Evolutionary conservation across 257 asterid genomes (phyloP).

Genomic region (Rubia yunnanensis): DNA sequence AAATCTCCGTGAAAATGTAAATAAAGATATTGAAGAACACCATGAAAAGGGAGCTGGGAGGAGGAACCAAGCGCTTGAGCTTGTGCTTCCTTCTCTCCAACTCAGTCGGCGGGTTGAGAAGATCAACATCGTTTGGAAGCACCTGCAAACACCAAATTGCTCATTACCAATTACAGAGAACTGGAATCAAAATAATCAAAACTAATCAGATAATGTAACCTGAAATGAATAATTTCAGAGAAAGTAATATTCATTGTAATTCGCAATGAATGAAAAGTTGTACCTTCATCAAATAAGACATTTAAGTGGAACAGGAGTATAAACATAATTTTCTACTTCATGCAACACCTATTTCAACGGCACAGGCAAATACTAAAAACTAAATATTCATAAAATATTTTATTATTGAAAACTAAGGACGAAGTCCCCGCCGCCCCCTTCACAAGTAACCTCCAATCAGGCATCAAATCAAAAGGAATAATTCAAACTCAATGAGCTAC

Average conservation of each 20-base stretch:
- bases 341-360: too few species aligned
- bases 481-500: background rate
- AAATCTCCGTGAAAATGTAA: background rate
- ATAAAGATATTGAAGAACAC: constrained; percentile 5
- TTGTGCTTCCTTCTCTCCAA: constrained; percentile 73
- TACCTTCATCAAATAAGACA: too few species aligned
- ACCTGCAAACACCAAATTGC: constrained; percentile 25
- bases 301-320: too few species aligned
- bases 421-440: background rate
- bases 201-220: background rate
- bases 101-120: constrained; percentile 64
- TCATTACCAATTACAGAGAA: too few species aligned
- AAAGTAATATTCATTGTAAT: too few species aligned
- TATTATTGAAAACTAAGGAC: background rate
- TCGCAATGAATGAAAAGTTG: too few species aligned
- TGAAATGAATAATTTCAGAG: too few species aligned
- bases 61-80: constrained; percentile 58
- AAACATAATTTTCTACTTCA: too few species aligned
- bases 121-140: constrained; percentile 46
- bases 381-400: background rate
- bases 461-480: background rate
- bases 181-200: too few species aligned
- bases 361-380: too few species aligned
- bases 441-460: background rate
- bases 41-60: constrained; percentile 49